Base-by-base conservation (phyloP, 768 basidiomycete species). In the Trametes maxima region DNA sequence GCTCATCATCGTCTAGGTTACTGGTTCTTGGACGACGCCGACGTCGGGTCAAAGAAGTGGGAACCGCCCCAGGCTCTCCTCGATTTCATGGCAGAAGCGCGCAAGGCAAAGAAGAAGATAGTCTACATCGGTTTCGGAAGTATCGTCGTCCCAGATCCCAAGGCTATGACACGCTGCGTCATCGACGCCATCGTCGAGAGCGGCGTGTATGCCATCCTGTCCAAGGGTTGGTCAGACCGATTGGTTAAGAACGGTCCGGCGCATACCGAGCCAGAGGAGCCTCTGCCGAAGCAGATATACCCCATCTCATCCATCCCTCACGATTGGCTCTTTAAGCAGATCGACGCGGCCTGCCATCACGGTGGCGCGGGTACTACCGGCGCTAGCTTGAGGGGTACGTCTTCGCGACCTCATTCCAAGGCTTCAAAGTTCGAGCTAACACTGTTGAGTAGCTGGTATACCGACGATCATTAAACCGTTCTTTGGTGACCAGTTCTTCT, bases 111-210 rank as follows among this genome's bases (percentile, higher is more conserved):
- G 57, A 94, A 92, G 83, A 97, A 94, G 76, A 80, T 99, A 39
- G 94, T 98, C 10, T 99, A 98, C 76, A 94, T 99, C 71, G 96
- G 96, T 36, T 98, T 98, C 70, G 95, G 95, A 36, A 95, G 94
- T 59, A 96, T 98, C 63, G 94, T 99, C 58, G 95, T 99, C 47
- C 89, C 95, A 22, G 94, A 99, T 73, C 95, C 96, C 2, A 89
- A 85, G 70, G 83, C 84, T 42, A 94, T 99, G 91, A 98, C 97
- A 0, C 86, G 85, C 43, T 92, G 86, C 69, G 90, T 99, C 50
- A 82, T 96, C 44, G 92, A 97, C 49, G 93, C 96, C 3, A 88
- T 98, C 50, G 72, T 87, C 12, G 83, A 87, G 60, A 94, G 94
- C 65, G 95, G 89, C 2, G 95, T 98, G 5, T 83, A 86, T 72